These are phyloP conservation scores for Xylariaceae sp. DNA, from an alignment of 2,329 filamentous ascomycete species.

Conservation along the genomic window DNA sequence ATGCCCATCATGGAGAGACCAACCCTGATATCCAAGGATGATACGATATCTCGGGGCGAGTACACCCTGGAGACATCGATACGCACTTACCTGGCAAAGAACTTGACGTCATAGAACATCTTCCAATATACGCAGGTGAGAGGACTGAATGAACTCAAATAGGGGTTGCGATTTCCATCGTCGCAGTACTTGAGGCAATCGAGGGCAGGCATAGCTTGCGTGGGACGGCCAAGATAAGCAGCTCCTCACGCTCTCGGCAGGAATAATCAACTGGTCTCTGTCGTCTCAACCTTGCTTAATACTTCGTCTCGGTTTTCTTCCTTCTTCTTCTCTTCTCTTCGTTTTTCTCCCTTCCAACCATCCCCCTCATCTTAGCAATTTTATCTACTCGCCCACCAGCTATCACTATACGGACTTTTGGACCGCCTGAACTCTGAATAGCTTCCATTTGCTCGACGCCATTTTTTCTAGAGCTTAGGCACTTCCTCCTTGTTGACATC, in stretches of 20 bases:
- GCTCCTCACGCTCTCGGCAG: background rate
- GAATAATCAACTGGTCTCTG: background rate
- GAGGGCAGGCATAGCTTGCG: background rate
- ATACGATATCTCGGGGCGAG: too few species aligned
- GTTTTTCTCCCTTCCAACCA: background rate
- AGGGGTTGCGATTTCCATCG: background rate
- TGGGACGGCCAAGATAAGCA: background rate
- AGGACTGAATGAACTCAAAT: background rate
- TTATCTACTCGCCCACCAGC: background rate
- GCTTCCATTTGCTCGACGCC: background rate
- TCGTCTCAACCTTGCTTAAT: background rate
- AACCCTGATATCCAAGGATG: too few species aligned
- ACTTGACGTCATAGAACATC: too few species aligned
- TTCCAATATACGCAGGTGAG: background rate
- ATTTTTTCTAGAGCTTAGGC: background rate
- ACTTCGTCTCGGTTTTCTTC: background rate
- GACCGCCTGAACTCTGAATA: background rate
- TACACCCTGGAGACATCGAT: too few species aligned
- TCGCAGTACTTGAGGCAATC: background rate
- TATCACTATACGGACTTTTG: slow-evolving; percentile 3
- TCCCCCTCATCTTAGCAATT: background rate
- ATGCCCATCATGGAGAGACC: too few species aligned
- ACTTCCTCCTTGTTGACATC: background rate
- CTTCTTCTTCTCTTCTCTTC: background rate
- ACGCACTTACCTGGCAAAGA: too few species aligned